Evolutionary conservation across 75 land plant species (phyloP), one percentile per base, ranked within the genome.

Genomic region (Cupressus sempervirens): DNA sequence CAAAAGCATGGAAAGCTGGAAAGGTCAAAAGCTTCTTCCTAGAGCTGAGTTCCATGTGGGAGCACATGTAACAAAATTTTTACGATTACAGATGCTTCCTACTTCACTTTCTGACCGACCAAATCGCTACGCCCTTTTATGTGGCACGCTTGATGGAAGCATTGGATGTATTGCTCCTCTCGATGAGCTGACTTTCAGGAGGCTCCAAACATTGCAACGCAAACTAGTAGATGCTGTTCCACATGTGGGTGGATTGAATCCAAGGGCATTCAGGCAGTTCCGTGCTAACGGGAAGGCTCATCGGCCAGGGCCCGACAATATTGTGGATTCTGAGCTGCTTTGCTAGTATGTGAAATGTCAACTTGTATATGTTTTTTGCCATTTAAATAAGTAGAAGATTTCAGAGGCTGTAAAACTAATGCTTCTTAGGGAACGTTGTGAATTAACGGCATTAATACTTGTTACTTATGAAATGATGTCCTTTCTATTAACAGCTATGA

Each of bases 41-140:
- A 91, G 95, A 84, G 97, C 98, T 34, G 99, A 98, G 86, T 98
- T 98, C 87, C 99, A 98, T 88, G 89, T 93, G 52, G 99, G 99
- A 43, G 89, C 98, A 15, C 99, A 95, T 86, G 90, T 96, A 30
- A 89, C 96, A 58, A 98, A 96, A 88, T 95, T 98, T 81, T 83
- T 92, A 79, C 89, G 99, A 72, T 74, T 98, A 45, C 99, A 93
- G 46, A 95, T 96, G 98, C 94, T 98, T n/a, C 89, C 98, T 6
- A 87, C 93, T 50, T 84, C 92, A 48, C 87, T 72, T 26, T 86
- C 94, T 67, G 92, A 92, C 41, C 93, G 96, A 72, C 90, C 94
- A 30, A 96, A 94, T 84, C 90, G 97, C 23, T 98, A 89, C 89
- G 98, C 99, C 68, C 92, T 98, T 70, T 84, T 94, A 38, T 98